Evolutionary conservation across 140 eudicot species (phyloP).

Genomic region (Cichorium intybus): DNA sequence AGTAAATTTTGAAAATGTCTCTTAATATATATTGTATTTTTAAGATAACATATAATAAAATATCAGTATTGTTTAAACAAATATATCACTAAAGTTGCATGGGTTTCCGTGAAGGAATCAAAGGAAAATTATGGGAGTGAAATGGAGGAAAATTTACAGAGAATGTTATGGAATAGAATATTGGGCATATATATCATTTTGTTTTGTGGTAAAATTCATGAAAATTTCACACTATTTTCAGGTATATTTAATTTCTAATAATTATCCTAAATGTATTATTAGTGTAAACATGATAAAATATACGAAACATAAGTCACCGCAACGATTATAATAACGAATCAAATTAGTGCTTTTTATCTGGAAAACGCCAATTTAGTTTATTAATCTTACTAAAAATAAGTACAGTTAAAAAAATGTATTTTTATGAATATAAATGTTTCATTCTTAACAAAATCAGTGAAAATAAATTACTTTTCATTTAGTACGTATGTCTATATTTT

Average conservation of each 20-base stretch:
- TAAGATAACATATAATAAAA: neutral
- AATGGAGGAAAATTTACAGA: slow-evolving; percentile 20
- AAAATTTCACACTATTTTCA: neutral
- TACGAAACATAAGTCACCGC: neutral
- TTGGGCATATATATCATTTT: slow-evolving; percentile 1
- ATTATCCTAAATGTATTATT: neutral
- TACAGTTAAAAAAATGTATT: neutral
- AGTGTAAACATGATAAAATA: neutral
- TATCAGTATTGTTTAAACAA: neutral
- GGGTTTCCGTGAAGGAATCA: slow-evolving; percentile 37
- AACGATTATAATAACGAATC: neutral
- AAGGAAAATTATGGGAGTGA: slow-evolving; percentile 13
- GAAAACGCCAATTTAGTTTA: no score
- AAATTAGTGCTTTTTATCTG: no score
- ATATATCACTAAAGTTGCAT: slow-evolving; percentile 21
- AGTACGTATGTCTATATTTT: neutral
- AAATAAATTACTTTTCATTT: neutral
- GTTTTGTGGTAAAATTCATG: slow-evolving; percentile 15
- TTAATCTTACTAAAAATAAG: no score
- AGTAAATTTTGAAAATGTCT: neutral
- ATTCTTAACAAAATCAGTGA: neutral
- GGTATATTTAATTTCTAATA: neutral
- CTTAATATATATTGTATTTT: neutral
- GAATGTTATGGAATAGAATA: slow-evolving; percentile 33
- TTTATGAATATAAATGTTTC: neutral